A percentile compares a stretch with the other conserved stretches of the same genome.
Evolutionary conservation across 768 basidiomycete genomes (phyloP).

Genomic region (Trichaptum fuscoviolaceum): DNA sequence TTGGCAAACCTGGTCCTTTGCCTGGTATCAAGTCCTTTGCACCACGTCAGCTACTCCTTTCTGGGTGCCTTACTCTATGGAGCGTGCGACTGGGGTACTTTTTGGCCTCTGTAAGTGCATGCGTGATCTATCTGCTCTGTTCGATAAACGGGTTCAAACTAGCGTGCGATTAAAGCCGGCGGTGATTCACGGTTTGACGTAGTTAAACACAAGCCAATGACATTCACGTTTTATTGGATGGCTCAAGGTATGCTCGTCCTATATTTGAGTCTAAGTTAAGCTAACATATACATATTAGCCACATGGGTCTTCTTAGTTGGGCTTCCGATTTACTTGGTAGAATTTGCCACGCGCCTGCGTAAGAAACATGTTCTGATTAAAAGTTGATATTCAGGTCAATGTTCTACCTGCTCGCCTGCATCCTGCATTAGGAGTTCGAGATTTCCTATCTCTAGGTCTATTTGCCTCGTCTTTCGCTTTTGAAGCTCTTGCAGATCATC

Average conservation of each 20-base stretch:
- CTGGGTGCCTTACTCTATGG: conserved; percentile 56
- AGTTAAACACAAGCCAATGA: conserved; percentile 41
- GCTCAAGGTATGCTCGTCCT: conserved; percentile 40
- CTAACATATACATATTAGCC: conserved; percentile 27
- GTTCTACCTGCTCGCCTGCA: conserved; percentile 43
- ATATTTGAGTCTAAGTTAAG: neutral
- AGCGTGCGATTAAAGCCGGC: conserved; percentile 47
- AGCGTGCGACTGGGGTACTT: conserved; percentile 56
- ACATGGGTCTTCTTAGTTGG: conserved; percentile 67
- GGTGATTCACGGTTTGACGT: conserved; percentile 64
- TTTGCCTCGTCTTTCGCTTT: conserved; percentile 52
- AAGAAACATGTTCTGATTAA: neutral
- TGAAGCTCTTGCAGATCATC: conserved; percentile 58
- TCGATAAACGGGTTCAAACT: neutral
- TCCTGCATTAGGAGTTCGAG: conserved; percentile 46
- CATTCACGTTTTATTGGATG: conserved; percentile 58
- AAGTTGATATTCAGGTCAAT: conserved; percentile 33
- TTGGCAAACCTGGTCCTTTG: conserved; percentile 30
- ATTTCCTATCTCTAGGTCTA: conserved; percentile 50
- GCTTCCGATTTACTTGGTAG: conserved; percentile 58
- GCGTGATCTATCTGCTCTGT: neutral
- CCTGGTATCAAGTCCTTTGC: conserved; percentile 45
- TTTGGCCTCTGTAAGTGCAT: conserved; percentile 40
- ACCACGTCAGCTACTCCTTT: conserved; percentile 55
- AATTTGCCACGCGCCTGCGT: conserved; percentile 7